These are phyloP conservation scores for Penicillium egyptiacum DNA, from an alignment of 495 filamentous ascomycete species.

Conservation along the genomic window DNA sequence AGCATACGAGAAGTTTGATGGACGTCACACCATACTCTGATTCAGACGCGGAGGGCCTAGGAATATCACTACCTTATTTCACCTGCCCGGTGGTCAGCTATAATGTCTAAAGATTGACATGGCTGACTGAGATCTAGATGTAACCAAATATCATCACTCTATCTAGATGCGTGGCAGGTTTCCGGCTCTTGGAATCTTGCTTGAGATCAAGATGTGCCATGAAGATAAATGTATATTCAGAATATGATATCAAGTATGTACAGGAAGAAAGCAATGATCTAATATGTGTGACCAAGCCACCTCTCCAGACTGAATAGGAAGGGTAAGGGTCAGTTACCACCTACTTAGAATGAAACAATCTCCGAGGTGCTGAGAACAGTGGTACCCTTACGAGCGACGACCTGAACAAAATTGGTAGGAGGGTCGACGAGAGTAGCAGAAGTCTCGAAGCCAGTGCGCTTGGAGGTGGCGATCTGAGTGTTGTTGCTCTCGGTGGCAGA, in stretches of 20 bases:
- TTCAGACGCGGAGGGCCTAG: neutral
- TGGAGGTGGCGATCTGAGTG: slow-evolving; percentile 24
- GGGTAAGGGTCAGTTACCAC: neutral
- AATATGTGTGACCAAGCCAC: neutral
- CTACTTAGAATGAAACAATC: slow-evolving; percentile 23
- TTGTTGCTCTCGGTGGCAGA: slow-evolving; percentile 22
- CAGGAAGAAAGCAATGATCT: neutral
- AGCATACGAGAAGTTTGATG: neutral
- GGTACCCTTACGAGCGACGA: slow-evolving; percentile 33
- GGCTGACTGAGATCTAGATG: neutral
- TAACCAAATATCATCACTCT: neutral
- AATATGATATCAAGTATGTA: neutral
- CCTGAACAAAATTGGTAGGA: slow-evolving; percentile 30
- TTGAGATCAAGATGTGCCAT: neutral
- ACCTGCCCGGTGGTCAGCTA: neutral
- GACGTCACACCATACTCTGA: neutral
- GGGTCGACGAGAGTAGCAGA: slow-evolving; percentile 23
- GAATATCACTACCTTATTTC: neutral
- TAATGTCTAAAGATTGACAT: neutral
- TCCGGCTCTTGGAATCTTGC: neutral
- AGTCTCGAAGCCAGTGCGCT: slow-evolving; percentile 40
- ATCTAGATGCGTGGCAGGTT: too few species aligned
- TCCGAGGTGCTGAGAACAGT: slow-evolving; percentile 31
- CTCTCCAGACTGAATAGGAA: neutral
- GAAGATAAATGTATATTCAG: neutral